A percentile compares a stretch with the other conserved stretches of the same genome.
These are phyloP conservation scores for Flaveria trinervia DNA, from an alignment of 129 eudicot species.

Conservation along the genomic window DNA sequence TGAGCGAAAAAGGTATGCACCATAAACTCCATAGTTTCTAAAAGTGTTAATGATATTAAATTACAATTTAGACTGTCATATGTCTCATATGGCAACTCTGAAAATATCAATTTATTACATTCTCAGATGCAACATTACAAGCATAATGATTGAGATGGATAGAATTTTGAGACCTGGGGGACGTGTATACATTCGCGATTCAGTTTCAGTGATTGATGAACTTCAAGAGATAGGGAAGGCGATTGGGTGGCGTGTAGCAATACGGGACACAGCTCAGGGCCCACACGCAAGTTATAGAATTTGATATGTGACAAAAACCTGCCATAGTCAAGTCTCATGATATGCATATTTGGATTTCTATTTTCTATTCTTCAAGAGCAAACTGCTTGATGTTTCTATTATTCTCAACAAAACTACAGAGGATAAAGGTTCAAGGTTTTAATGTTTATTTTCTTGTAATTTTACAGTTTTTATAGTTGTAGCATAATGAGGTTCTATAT, in stretches of 20 bases:
- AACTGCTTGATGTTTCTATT: conserved; percentile 20
- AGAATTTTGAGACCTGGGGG: conserved; percentile 97
- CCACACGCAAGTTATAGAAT: conserved; percentile 89
- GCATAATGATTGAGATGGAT: conserved; percentile 96
- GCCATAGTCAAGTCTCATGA: conserved; percentile 3
- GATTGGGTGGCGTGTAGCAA: conserved; percentile 73
- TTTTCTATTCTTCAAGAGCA: conserved; percentile 29
- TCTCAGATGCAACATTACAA: conserved; percentile 72
- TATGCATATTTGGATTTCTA: background rate
- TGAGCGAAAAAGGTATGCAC: conserved; percentile 73
- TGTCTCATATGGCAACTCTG: background rate
- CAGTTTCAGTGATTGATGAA: conserved; percentile 65
- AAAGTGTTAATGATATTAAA: background rate
- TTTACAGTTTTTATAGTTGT: conserved; percentile 20
- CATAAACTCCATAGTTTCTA: background rate
- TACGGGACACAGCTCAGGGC: conserved; percentile 88
- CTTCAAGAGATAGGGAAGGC: conserved; percentile 82
- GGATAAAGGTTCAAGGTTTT: conserved; percentile 31
- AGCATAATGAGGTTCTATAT: conserved; percentile 25
- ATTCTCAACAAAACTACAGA: conserved; percentile 24
- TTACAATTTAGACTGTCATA: background rate
- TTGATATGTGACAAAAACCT: conserved; percentile 67
- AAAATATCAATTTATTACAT: conserved; percentile 1
- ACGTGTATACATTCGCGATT: conserved; percentile 82
- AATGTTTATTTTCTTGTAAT: conserved; percentile 3